These are phyloP conservation scores for Nigrospora sphaerica DNA, from an alignment of 2,329 filamentous ascomycete genomes.

Conservation along the genomic window DNA sequence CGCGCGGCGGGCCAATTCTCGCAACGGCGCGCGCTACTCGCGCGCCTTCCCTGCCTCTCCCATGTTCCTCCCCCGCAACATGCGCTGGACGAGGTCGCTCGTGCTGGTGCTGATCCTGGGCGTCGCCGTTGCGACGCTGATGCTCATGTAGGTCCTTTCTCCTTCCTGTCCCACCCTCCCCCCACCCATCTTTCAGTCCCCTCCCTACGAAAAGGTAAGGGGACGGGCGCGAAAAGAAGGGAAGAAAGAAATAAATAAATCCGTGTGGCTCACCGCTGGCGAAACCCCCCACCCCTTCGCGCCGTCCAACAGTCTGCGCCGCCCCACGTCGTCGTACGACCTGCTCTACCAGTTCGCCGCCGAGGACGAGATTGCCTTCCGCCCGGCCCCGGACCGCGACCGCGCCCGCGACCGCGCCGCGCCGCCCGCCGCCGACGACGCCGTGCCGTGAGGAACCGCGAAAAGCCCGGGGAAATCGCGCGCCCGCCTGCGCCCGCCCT, in stretches of 20 bases:
- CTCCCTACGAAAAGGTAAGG: no score
- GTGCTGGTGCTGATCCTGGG: background rate
- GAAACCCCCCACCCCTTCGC: background rate
- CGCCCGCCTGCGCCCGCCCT: no score
- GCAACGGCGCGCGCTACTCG: no score
- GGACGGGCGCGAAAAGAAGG: no score
- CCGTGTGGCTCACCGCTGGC: no score
- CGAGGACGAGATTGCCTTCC: background rate
- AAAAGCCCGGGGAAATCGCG: background rate
- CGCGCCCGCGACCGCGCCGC: background rate
- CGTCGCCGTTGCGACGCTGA: background rate
- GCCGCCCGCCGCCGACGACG: background rate
- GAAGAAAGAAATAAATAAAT: no score
- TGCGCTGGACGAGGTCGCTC: background rate
- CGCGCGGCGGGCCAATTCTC: no score
- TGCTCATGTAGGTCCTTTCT: background rate
- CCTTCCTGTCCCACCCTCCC: background rate
- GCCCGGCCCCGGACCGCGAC: background rate
- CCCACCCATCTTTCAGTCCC: background rate
- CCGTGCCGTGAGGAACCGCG: background rate
- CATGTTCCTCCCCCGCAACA: background rate
- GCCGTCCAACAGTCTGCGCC: background rate
- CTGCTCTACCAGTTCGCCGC: background rate
- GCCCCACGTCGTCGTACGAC: conserved; percentile 1
- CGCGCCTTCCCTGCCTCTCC: no score